Evolutionary conservation across 331 rosid species (phyloP), one percentile per base, ranked within the genome.

Genomic region (Phaseolus coccineus): DNA sequence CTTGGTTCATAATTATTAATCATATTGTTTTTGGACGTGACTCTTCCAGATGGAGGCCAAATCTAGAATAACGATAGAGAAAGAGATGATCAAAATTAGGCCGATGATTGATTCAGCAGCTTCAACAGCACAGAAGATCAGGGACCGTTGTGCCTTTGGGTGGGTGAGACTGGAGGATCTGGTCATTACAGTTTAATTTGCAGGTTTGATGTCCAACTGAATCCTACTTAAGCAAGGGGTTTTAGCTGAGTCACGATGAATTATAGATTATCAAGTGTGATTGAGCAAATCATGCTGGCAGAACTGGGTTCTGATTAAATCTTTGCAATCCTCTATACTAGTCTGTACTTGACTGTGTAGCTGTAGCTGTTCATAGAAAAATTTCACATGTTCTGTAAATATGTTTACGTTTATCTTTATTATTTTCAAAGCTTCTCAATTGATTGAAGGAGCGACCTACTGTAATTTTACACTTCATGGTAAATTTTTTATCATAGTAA

Each of bases 61-160:
- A 73, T 55, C 89, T 51, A 88, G 94, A 77, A 59, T 88, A 67
- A 81, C 86, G 2, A 5, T 90, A 24, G 99, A 93, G 87, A 88
- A 74, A 73, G 96, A 91, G 83, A 73, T 95, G 86, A 77, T 85
- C 14, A 88, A 85, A 83, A 69, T 95, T 59, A 87, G 91, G 77
- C 89, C 94, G 4, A 24, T 82, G 56, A 83, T 91, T 64, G 81
- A 86, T 74, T 77, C 57, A 83, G 97, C 97, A 35, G 91, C 94
- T 65, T 87, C 92, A 61, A 88, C 86, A 37, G 79, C 87, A 69
- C 86, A 89, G 72, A 82, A 83, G 69, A 82, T 90, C 16, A 89
- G 94, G 33, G 98, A 95, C 75, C 97, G 97, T 2, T 85, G 91
- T 74, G 96, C 93, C 59, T 94, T 72, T 44, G 98, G 98, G 4